phyloP scores from a whole-genome alignment of 2,329 filamentous ascomycete genomes.

The Chaetomium globosum region DNA sequence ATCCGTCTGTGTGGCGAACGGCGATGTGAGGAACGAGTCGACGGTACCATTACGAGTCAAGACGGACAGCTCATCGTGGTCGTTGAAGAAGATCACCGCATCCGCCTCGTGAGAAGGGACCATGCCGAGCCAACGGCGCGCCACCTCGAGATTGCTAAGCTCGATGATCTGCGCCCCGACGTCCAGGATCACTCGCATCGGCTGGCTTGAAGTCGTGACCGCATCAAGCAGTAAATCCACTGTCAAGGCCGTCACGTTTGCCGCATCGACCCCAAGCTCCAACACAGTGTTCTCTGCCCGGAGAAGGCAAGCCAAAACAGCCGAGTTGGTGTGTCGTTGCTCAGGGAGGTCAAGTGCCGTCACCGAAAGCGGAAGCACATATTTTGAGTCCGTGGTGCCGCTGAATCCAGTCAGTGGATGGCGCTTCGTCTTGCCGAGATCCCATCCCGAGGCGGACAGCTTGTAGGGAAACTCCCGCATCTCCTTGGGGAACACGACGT shows the following conservation, averaged over 20 bases:
- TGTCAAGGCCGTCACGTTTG: slow-evolving; percentile 45
- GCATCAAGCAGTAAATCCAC: slow-evolving; percentile 52
- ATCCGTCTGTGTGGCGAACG: slow-evolving; percentile 62
- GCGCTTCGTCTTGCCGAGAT: slow-evolving; percentile 48
- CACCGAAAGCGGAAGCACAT: slow-evolving; percentile 63
- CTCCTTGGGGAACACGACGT: slow-evolving; percentile 66
- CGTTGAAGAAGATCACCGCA: slow-evolving; percentile 59
- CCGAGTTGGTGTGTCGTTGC: slow-evolving; percentile 63
- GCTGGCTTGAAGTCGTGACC: slow-evolving; percentile 45
- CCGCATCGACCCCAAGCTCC: slow-evolving; percentile 45
- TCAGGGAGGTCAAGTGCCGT: slow-evolving; percentile 60
- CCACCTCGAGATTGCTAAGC: slow-evolving; percentile 57
- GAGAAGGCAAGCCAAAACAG: slow-evolving; percentile 63
- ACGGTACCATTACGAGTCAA: slow-evolving; percentile 46
- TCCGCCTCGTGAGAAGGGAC: slow-evolving; percentile 39
- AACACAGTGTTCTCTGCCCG: slow-evolving; percentile 53
- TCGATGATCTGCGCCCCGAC: slow-evolving; percentile 64
- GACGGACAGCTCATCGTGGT: slow-evolving; percentile 50
- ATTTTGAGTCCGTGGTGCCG: slow-evolving; percentile 68
- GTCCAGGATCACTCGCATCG: slow-evolving; percentile 63
- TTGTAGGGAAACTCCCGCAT: slow-evolving; percentile 67
- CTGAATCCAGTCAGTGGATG: slow-evolving; percentile 67
- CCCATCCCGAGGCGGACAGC: slow-evolving; percentile 68
- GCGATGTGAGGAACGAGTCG: slow-evolving; percentile 59
- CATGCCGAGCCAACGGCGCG: slow-evolving; percentile 52